Evolutionary conservation across 2,329 filamentous ascomycete genomes (phyloP).

Genomic region (Hortaea werneckii): DNA sequence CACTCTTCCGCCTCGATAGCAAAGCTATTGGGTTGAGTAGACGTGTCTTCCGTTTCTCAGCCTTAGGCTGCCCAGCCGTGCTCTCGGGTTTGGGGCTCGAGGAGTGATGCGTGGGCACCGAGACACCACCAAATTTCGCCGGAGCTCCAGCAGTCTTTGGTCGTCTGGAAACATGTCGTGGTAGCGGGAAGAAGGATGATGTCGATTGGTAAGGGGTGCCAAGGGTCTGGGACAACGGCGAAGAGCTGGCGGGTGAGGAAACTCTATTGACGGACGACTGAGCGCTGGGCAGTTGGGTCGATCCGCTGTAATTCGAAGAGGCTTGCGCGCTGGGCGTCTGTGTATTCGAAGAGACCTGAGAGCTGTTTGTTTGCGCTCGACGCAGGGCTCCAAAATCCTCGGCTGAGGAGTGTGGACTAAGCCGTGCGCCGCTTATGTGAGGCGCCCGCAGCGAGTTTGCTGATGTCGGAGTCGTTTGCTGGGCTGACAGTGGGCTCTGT

Average conservation of each 20-base stretch:
- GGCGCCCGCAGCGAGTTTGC: slow-evolving; percentile 5
- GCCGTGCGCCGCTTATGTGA: slow-evolving; percentile 4
- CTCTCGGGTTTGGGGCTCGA: slow-evolving; percentile 4
- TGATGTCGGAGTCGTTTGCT: background rate
- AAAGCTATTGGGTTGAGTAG: slow-evolving; percentile 53
- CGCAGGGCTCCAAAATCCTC: slow-evolving; percentile 3
- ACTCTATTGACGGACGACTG: slow-evolving; percentile 6
- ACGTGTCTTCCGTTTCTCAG: slow-evolving; percentile 28
- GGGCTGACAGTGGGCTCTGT: background rate
- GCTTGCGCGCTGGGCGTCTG: background rate
- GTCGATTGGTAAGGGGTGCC: slow-evolving; percentile 23
- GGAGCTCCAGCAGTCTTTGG: slow-evolving; percentile 20
- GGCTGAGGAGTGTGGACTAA: slow-evolving; percentile 6
- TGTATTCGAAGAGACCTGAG: background rate
- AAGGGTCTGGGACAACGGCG: slow-evolving; percentile 12
- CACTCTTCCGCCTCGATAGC: slow-evolving; percentile 47
- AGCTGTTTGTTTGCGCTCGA: background rate
- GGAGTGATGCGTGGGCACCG: slow-evolving; percentile 25
- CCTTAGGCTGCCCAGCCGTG: background rate
- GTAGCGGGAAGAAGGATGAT: slow-evolving; percentile 21
- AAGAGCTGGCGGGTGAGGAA: background rate
- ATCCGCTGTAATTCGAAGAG: slow-evolving; percentile 15
- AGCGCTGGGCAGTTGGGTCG: slow-evolving; percentile 15
- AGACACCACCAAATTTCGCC: slow-evolving; percentile 25
- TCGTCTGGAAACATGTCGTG: slow-evolving; percentile 23